Percentiles rank a stretch among this genome's conserved stretches.
These are phyloP conservation scores for Mortierella claussenii DNA, from an alignment of 192 early-diverging fungal species.

Conservation along the genomic window DNA sequence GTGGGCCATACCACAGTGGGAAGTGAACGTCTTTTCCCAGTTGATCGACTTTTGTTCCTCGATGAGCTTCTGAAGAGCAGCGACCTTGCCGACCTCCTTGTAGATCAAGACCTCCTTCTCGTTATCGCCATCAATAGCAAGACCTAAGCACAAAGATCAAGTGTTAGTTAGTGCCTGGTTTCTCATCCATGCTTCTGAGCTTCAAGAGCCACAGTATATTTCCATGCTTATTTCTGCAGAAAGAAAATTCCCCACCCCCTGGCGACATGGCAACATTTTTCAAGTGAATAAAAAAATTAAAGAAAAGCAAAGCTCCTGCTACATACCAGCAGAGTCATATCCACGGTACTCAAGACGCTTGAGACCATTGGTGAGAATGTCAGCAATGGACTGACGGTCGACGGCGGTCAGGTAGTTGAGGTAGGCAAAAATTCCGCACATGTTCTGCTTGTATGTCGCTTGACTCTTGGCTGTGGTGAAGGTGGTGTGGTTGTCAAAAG, in stretches of 20 bases:
- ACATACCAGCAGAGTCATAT: conserved; percentile 94
- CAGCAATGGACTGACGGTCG: conserved; percentile 89
- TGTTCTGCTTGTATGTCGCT: conserved; percentile 49
- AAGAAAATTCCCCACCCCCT: too few species aligned
- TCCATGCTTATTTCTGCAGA: too few species aligned
- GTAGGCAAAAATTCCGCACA: conserved; percentile 87
- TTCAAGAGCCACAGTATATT: too few species aligned
- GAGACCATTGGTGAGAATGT: conserved; percentile 91
- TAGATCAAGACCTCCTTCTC: conserved; percentile 78
- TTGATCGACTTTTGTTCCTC: conserved; percentile 75
- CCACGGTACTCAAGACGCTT: conserved; percentile 98
- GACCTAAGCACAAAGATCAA: conserved; percentile 58
- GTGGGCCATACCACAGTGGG: conserved; percentile 96
- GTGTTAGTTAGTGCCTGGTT: background rate
- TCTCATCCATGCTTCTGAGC: too few species aligned
- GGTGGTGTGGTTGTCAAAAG: background rate
- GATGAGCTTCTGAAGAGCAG: conserved; percentile 85
- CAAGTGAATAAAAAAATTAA: background rate
- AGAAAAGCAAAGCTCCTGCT: background rate
- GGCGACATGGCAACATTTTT: too few species aligned
- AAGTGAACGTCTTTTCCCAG: conserved; percentile 82
- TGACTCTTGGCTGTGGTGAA: background rate
- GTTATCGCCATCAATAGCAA: conserved; percentile 92
- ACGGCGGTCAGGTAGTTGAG: conserved; percentile 89
- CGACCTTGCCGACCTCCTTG: conserved; percentile 98